Conservation (phyloP, 1,139 yeast species). For the Zygoascus hellenicus region DNA sequence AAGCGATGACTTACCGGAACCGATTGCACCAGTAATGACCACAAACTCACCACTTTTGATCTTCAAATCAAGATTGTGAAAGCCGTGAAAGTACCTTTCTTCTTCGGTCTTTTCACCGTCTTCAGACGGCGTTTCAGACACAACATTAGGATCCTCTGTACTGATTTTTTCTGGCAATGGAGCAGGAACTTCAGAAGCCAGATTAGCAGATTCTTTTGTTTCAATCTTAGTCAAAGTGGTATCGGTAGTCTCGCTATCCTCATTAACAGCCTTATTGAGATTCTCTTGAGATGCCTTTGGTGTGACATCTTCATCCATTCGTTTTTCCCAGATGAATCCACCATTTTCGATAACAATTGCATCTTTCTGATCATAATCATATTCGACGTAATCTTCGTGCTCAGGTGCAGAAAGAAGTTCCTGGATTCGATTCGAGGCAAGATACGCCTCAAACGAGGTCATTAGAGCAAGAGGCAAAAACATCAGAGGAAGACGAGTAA, state of each 20-base stretch:
- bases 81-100: conserved; percentile 36
- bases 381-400: conserved; percentile 30
- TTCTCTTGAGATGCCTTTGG: not conserved
- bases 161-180: conserved; percentile 32
- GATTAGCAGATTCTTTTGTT: conserved; percentile 31
- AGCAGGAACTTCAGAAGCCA: conserved; percentile 15
- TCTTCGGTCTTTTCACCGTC: conserved; percentile 3
- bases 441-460: conserved; percentile 59
- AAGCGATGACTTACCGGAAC: conserved; percentile 65
- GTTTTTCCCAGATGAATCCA: conserved; percentile 62
- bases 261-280: conserved; percentile 10
- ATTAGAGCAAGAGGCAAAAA: conserved; percentile 64
- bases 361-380: conserved; percentile 29
- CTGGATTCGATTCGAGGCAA: conserved; percentile 57
- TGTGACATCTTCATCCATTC: conserved; percentile 18
- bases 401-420: conserved; percentile 46
- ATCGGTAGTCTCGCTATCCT: conserved; percentile 27
- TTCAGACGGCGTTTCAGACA: conserved; percentile 3
- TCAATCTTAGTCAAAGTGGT: conserved; percentile 23
- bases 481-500: conserved; percentile 63
- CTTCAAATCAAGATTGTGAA: conserved; percentile 40
- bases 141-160: conserved; percentile 14
- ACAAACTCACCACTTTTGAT: conserved; percentile 55
- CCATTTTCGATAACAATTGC: conserved; percentile 46
- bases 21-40: conserved; percentile 65